These are phyloP conservation scores for Fusarium begoniae DNA, from an alignment of 2,329 filamentous ascomycete genomes.

Conservation along the genomic window DNA sequence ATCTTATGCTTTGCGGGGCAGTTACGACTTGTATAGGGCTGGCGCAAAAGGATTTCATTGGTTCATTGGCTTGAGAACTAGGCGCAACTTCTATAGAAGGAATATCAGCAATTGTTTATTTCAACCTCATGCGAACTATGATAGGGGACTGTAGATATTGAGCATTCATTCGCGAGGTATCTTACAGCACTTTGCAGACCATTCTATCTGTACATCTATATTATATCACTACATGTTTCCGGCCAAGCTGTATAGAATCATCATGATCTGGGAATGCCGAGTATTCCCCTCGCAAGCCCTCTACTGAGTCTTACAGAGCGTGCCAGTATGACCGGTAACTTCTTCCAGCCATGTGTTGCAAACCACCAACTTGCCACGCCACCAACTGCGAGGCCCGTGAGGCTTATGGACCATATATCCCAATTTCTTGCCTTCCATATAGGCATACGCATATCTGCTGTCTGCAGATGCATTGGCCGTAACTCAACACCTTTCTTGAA, in stretches of 20 bases:
- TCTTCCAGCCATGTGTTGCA: slow-evolving; percentile 22
- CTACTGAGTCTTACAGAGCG: not conserved
- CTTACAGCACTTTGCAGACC: not conserved
- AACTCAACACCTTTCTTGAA: slow-evolving; percentile 27
- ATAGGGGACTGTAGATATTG: not conserved
- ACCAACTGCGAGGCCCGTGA: slow-evolving; percentile 16
- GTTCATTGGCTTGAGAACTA: not conserved
- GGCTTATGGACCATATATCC: slow-evolving; percentile 46
- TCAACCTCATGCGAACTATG: not conserved
- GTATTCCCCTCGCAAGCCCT: not conserved
- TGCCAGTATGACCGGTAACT: slow-evolving; percentile 14
- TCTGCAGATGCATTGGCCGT: slow-evolving; percentile 55
- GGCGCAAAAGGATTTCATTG: not conserved
- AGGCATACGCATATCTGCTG: slow-evolving; percentile 54
- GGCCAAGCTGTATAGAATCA: not conserved
- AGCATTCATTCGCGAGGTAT: not conserved
- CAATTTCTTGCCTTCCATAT: slow-evolving; percentile 51
- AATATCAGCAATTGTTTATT: not conserved
- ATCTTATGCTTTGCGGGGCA: not conserved
- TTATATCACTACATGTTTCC: not conserved
- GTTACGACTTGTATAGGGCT: not conserved
- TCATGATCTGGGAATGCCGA: not conserved
- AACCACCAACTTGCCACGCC: slow-evolving; percentile 34
- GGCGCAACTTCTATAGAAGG: not conserved
- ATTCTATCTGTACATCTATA: not conserved